These are phyloP conservation scores for Fusarium musae DNA, from an alignment of 2,329 filamentous ascomycete genomes.

Conservation along the genomic window DNA sequence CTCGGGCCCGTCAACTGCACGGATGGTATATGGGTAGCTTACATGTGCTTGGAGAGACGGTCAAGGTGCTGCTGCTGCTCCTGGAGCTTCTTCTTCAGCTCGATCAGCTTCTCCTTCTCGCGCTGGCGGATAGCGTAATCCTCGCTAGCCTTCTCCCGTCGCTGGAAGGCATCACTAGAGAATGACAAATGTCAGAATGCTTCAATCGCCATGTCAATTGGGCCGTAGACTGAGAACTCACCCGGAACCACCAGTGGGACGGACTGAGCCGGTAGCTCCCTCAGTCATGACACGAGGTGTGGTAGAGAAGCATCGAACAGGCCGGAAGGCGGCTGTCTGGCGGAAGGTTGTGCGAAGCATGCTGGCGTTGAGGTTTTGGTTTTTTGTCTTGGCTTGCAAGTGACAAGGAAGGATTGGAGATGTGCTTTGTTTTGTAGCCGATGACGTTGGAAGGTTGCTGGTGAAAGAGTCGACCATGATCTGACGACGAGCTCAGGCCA, in stretches of 20 bases:
- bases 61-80: slow-evolving; percentile 87
- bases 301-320: slow-evolving; percentile 71
- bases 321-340: slow-evolving; percentile 65
- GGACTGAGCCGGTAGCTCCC: slow-evolving; percentile 75
- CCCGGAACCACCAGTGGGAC: slow-evolving; percentile 64
- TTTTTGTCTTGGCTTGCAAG: slow-evolving; percentile 20
- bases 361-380: slow-evolving; percentile 36
- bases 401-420: slow-evolving; percentile 17
- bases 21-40: slow-evolving; percentile 48
- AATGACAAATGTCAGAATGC: neutral
- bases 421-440: slow-evolving; percentile 37
- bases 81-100: slow-evolving; percentile 77
- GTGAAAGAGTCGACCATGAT: slow-evolving; percentile 40
- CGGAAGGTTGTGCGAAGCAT: slow-evolving; percentile 76
- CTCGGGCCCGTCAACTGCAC: neutral
- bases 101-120: slow-evolving; percentile 88
- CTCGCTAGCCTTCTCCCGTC: slow-evolving; percentile 89
- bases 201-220: slow-evolving; percentile 17
- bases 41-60: slow-evolving; percentile 90
- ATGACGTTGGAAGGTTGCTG: slow-evolving; percentile 43
- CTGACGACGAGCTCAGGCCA: slow-evolving; percentile 31
- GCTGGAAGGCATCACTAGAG: slow-evolving; percentile 87
- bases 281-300: slow-evolving; percentile 72
- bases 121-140: slow-evolving; percentile 85
- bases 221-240: slow-evolving; percentile 51